These are phyloP conservation scores for Byssochlamys sp. DNA, from an alignment of 2,329 filamentous ascomycete species.

Conservation along the genomic window DNA sequence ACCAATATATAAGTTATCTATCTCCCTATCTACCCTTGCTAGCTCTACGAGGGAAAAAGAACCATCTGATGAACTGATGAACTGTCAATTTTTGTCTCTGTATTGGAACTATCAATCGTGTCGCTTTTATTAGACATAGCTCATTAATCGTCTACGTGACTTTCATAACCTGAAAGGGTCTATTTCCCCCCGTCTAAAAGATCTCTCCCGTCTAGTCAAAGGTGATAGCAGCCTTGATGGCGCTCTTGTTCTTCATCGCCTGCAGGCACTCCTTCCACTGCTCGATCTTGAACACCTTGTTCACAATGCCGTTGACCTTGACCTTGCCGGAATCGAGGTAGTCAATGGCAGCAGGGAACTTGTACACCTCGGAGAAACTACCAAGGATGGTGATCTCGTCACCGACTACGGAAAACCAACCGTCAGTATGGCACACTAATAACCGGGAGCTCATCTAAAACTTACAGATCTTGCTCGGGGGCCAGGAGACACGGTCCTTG, in stretches of 20 bases:
- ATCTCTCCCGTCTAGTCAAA: slow-evolving; percentile 45
- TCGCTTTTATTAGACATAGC: not conserved
- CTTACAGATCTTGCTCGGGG: slow-evolving; percentile 62
- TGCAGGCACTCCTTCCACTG: slow-evolving; percentile 62
- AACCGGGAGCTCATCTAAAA: slow-evolving; percentile 15
- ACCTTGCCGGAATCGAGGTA: slow-evolving; percentile 40
- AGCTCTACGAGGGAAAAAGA: too few species aligned
- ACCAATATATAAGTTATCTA: not conserved
- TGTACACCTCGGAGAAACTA: slow-evolving; percentile 64
- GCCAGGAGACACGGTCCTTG: slow-evolving; percentile 55
- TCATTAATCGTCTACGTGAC: not conserved
- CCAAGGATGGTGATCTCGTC: slow-evolving; percentile 64
- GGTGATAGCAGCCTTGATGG: slow-evolving; percentile 65
- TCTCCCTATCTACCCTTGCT: not conserved
- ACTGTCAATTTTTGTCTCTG: not conserved
- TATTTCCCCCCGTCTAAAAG: not conserved
- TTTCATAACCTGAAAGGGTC: not conserved
- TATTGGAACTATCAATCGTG: not conserved
- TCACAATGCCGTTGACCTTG: slow-evolving; percentile 56
- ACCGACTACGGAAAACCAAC: slow-evolving; percentile 26
- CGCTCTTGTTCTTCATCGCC: slow-evolving; percentile 61
- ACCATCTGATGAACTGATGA: too few species aligned
- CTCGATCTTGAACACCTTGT: slow-evolving; percentile 64
- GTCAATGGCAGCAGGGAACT: slow-evolving; percentile 53
- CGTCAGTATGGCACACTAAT: slow-evolving; percentile 5